A percentile compares a stretch with the other conserved stretches of the same genome.
Evolutionary conservation across 305 asterid genomes (phyloP).

Genomic region (Fraxinus albicans): DNA sequence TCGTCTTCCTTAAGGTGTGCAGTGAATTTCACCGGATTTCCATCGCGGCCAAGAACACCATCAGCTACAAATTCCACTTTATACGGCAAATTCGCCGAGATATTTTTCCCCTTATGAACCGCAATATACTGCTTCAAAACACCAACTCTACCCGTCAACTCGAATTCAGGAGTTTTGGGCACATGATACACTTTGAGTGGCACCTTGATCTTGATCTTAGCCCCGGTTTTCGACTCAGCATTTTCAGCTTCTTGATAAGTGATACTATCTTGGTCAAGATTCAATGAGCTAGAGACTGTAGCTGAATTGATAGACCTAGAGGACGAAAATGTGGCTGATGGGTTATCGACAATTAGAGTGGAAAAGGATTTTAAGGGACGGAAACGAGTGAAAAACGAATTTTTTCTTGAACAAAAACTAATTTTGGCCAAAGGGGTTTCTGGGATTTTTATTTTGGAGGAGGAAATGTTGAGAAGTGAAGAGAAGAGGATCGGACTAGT

Average conservation of each 20-base stretch:
- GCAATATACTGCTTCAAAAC: conserved; percentile 76
- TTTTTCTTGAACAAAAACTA: conserved; percentile 21
- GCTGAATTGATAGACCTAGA: conserved; percentile 41
- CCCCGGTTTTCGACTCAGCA: conserved; percentile 65
- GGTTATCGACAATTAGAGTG: conserved; percentile 27
- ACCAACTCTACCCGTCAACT: conserved; percentile 58
- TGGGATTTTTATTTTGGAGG: conserved; percentile 48
- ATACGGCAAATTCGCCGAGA: conserved; percentile 85
- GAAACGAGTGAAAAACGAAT: conserved; percentile 5
- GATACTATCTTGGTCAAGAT: conserved; percentile 45
- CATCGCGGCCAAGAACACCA: conserved; percentile 47
- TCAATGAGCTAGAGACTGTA: conserved; percentile 31
- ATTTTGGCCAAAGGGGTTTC: conserved; percentile 38
- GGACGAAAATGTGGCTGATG: conserved; percentile 34
- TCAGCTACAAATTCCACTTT: conserved; percentile 70
- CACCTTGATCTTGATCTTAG: conserved; percentile 67
- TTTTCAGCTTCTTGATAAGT: conserved; percentile 51
- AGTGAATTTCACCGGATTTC: conserved; percentile 65
- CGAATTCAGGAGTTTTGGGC: conserved; percentile 68
- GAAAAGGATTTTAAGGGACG: conserved; percentile 32
- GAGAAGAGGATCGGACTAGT: conserved; percentile 47
- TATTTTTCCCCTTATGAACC: conserved; percentile 63
- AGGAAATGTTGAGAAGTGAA: conserved; percentile 52
- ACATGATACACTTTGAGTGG: conserved; percentile 83
- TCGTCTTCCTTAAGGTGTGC: conserved; percentile 89